Percentiles rank a stretch among this genome's conserved stretches.
Evolutionary conservation across 2,329 filamentous ascomycete species (phyloP).

Genomic region (Aplosporella prunicola): DNA sequence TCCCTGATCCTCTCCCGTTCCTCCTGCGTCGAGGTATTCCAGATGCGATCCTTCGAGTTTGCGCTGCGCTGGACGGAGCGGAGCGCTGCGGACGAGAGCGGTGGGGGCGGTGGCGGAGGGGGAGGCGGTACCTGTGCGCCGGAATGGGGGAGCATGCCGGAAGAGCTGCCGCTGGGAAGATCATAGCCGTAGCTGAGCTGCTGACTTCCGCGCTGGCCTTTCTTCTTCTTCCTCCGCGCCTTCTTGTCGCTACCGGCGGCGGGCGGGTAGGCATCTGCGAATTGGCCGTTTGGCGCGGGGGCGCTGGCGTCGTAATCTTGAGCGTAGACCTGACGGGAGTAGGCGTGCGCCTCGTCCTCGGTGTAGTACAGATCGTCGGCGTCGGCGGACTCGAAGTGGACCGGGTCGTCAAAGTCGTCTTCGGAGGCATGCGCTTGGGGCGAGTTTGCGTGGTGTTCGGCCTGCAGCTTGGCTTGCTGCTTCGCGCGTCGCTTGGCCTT

Average conservation of each 20-base stretch:
- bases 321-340: conserved; percentile 20
- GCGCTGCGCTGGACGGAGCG: conserved; percentile 32
- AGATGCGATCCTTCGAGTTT: conserved; percentile 73
- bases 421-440: conserved; percentile 33
- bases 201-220: neutral
- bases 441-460: conserved; percentile 21
- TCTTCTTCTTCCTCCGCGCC: conserved; percentile 57
- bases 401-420: conserved; percentile 34
- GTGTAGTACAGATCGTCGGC: conserved; percentile 29
- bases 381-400: conserved; percentile 22
- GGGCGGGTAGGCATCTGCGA: conserved; percentile 8
- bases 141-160: conserved; percentile 14
- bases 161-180: conserved; percentile 16
- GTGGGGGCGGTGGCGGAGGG: conserved; percentile 34
- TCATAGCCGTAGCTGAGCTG: conserved; percentile 1
- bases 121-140: conserved; percentile 23
- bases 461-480: conserved; percentile 54
- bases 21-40: conserved; percentile 91
- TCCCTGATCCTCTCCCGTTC: conserved; percentile 96
- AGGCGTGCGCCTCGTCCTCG: conserved; percentile 24
- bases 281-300: conserved; percentile 7
- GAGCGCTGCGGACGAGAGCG: conserved; percentile 33
- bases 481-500: conserved; percentile 92
- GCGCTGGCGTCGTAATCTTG: conserved; percentile 23
- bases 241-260: conserved; percentile 44